These are phyloP conservation scores for Russula ochroleuca DNA, from an alignment of 768 basidiomycete species.

Conservation along the genomic window DNA sequence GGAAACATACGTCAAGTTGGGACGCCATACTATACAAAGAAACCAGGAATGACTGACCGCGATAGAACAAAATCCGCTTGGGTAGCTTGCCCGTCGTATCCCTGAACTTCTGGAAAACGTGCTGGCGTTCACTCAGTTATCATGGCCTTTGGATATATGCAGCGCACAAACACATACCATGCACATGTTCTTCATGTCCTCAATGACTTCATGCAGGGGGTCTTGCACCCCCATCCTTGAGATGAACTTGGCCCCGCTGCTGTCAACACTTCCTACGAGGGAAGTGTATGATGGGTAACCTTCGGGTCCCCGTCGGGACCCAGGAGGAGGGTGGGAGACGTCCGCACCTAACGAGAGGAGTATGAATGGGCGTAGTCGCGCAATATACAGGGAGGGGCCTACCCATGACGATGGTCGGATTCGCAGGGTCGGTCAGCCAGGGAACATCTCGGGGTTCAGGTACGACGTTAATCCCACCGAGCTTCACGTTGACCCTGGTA, in stretches of 20 bases:
- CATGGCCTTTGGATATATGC: neutral
- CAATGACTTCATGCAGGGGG: conserved; percentile 69
- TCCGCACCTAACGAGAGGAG: conserved; percentile 49
- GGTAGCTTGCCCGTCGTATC: conserved; percentile 50
- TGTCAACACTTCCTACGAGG: conserved; percentile 74
- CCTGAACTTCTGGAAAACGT: conserved; percentile 51
- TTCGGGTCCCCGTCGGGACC: conserved; percentile 40
- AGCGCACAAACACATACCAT: conserved; percentile 37
- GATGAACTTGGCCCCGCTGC: conserved; percentile 64
- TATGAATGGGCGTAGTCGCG: neutral
- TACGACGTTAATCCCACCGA: conserved; percentile 76
- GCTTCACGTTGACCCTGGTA: conserved; percentile 73
- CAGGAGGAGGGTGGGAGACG: conserved; percentile 75
- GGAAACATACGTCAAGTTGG: neutral
- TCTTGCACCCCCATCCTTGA: conserved; percentile 58
- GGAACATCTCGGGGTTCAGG: conserved; percentile 62
- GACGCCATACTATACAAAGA: neutral
- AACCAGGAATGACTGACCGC: conserved; percentile 41
- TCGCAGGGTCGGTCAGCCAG: conserved; percentile 59
- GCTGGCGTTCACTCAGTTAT: neutral
- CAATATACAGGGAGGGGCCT: conserved; percentile 19
- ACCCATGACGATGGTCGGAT: conserved; percentile 78
- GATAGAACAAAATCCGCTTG: conserved; percentile 68
- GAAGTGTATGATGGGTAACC: conserved; percentile 76
- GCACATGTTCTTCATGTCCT: conserved; percentile 61